A percentile compares a stretch with the other conserved stretches of the same genome.
Conservation (phyloP, 2,329 filamentous ascomycete species). For the Ophiosphaerella herpotricha region DNA sequence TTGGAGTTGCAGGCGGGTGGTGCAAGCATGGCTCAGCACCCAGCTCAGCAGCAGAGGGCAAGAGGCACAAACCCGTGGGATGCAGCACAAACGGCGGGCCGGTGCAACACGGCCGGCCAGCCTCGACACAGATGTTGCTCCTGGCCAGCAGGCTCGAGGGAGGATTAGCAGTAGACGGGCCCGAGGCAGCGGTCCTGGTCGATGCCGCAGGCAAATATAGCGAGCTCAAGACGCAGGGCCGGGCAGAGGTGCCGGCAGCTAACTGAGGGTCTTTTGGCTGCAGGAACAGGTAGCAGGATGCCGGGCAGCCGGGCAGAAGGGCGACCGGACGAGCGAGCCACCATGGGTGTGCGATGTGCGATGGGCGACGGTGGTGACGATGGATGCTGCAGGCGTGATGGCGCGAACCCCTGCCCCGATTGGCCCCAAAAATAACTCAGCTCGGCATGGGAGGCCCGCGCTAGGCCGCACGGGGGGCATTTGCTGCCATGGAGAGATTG, state of each 20-base stretch:
- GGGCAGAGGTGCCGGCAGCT: slow-evolving; percentile 11
- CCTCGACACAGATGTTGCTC: neutral
- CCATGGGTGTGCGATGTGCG: slow-evolving; percentile 6
- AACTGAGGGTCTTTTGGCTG: slow-evolving; percentile 20
- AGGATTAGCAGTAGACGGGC: neutral
- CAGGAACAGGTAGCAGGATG: slow-evolving; percentile 14
- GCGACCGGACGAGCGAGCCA: slow-evolving; percentile 6
- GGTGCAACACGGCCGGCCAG: neutral
- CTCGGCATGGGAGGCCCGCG: slow-evolving; percentile 11
- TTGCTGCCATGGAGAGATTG: slow-evolving; percentile 7
- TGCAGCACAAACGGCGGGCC: slow-evolving; percentile 10
- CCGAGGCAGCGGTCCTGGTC: slow-evolving; percentile 1
- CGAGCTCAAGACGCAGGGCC: slow-evolving; percentile 12
- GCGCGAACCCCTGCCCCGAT: slow-evolving; percentile 14
- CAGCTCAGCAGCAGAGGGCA: neutral
- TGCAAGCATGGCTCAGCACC: slow-evolving; percentile 18
- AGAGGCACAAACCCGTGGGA: slow-evolving; percentile 10
- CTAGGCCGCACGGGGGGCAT: slow-evolving; percentile 7
- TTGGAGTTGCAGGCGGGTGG: slow-evolving; percentile 6
- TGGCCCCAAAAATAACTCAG: slow-evolving; percentile 39
- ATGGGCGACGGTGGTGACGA: too few species aligned
- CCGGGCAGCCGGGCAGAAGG: slow-evolving; percentile 13
- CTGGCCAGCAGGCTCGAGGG: too few species aligned
- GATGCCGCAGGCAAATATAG: slow-evolving; percentile 20
- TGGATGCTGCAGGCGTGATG: neutral